These are phyloP conservation scores for Malassezia pachydermatis DNA, from an alignment of 1,284 basidiomycete species.

Conservation along the genomic window DNA sequence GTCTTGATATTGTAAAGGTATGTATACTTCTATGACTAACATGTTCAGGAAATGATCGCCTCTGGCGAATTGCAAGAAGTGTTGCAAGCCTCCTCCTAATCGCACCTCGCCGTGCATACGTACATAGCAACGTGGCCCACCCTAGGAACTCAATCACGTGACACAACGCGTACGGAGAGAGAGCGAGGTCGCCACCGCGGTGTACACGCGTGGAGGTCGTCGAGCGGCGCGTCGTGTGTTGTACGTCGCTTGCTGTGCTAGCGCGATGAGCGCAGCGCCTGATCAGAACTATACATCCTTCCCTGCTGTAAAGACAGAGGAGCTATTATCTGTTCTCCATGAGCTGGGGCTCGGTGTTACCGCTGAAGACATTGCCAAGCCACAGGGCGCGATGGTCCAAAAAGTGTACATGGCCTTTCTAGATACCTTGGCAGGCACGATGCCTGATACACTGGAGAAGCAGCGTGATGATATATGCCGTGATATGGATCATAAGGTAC, in stretches of 20 bases:
- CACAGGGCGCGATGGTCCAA: constrained; percentile 28
- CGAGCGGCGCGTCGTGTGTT: too few relatives aligned
- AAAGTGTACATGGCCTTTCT: constrained; percentile 36
- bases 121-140: too few relatives aligned
- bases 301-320: constrained; percentile 32
- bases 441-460: constrained; percentile 33
- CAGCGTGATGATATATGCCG: constrained; percentile 23
- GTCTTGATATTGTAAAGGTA: constrained; percentile 52
- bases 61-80: constrained; percentile 61
- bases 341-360: constrained; percentile 32
- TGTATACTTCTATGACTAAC: constrained; percentile 8
- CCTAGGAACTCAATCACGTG: too few relatives aligned
- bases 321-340: constrained; percentile 31
- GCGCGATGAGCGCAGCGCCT: background rate
- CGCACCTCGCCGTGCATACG: too few relatives aligned
- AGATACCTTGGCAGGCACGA: constrained; percentile 31
- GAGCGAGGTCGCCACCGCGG: background rate
- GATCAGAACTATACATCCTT: constrained; percentile 40
- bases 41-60: constrained; percentile 37
- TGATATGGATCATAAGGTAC: constrained; percentile 25
- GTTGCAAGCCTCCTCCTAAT: constrained; percentile 37
- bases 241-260: background rate
- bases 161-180: background rate
- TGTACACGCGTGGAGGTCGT: background rate
- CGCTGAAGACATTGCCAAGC: constrained; percentile 34